Conservation (phyloP, 768 basidiomycete genomes). For the Boletus sensibilis region DNA sequence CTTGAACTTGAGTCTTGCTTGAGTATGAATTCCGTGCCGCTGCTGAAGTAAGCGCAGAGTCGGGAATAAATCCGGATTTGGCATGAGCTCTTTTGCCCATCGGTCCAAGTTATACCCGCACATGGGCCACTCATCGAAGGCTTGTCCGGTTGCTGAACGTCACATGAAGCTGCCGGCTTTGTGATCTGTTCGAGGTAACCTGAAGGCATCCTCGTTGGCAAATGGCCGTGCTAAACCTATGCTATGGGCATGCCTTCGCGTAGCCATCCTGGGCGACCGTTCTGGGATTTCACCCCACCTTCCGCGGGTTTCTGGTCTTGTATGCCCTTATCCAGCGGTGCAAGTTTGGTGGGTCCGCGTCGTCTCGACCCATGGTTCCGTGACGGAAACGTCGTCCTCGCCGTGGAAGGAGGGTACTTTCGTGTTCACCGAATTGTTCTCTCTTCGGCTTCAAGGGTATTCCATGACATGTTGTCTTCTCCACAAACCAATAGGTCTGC, state of each 20-base stretch:
- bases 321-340: conserved; percentile 19
- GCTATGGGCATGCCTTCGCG: conserved; percentile 16
- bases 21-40: background rate
- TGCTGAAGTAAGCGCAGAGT: background rate
- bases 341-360: conserved; percentile 12
- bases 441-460: conserved; percentile 23
- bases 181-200: conserved; percentile 21
- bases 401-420: conserved; percentile 21
- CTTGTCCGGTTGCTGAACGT: background rate
- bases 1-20: no score
- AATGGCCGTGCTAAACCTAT: conserved; percentile 30
- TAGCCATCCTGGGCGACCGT: conserved; percentile 11
- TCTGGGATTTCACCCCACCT: conserved; percentile 16
- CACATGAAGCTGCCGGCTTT: conserved; percentile 11
- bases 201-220: conserved; percentile 28
- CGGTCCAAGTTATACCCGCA: no score
- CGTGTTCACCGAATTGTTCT: conserved; percentile 23
- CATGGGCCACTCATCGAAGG: background rate
- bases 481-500: conserved; percentile 6
- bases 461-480: conserved; percentile 19
- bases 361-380: conserved; percentile 26
- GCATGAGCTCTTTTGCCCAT: no score
- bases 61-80: background rate
- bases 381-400: conserved; percentile 26
- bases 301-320: conserved; percentile 16